Percentiles rank a stretch among this genome's conserved stretches.
These are phyloP conservation scores for Kazachstania kunashirensis DNA, from an alignment of 805 yeast genomes.

Conservation along the genomic window DNA sequence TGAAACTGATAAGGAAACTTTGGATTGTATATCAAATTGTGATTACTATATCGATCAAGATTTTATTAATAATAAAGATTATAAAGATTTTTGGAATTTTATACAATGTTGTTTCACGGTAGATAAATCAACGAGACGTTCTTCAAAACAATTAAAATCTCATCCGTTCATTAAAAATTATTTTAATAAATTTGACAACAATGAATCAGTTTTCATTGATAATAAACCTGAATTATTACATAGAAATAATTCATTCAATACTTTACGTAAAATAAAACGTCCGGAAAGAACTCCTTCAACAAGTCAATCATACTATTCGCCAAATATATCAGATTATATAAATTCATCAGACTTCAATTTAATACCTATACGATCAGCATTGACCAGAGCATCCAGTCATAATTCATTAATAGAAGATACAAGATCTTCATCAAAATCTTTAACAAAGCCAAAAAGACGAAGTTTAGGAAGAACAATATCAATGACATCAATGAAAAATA, in stretches of 20 bases:
- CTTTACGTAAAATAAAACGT: conserved; percentile 5
- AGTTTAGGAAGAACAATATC: conserved; percentile 22
- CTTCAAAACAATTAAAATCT: conserved; percentile 34
- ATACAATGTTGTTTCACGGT: conserved; percentile 42
- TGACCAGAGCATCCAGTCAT: not conserved
- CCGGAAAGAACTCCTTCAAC: not conserved
- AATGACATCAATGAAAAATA: conserved; percentile 7
- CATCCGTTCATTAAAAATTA: conserved; percentile 35
- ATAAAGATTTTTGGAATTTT: conserved; percentile 45
- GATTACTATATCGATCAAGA: conserved; percentile 56
- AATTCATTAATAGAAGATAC: too few relatives aligned
- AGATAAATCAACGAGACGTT: conserved; percentile 38
- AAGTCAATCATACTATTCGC: not conserved
- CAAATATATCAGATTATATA: too few relatives aligned
- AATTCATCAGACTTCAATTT: too few relatives aligned
- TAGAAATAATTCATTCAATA: conserved; percentile 15
- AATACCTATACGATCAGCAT: too few relatives aligned
- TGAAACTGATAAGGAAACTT: conserved; percentile 58
- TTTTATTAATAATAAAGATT: conserved; percentile 41
- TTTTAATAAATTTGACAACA: conserved; percentile 5
- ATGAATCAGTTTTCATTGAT: not conserved
- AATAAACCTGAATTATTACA: conserved; percentile 1
- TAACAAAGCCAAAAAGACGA: conserved; percentile 8
- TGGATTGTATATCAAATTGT: conserved; percentile 48
- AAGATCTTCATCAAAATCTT: not conserved